Conservation (phyloP, 148 eudicot species). For the Vaccinium myrtillus region DNA sequence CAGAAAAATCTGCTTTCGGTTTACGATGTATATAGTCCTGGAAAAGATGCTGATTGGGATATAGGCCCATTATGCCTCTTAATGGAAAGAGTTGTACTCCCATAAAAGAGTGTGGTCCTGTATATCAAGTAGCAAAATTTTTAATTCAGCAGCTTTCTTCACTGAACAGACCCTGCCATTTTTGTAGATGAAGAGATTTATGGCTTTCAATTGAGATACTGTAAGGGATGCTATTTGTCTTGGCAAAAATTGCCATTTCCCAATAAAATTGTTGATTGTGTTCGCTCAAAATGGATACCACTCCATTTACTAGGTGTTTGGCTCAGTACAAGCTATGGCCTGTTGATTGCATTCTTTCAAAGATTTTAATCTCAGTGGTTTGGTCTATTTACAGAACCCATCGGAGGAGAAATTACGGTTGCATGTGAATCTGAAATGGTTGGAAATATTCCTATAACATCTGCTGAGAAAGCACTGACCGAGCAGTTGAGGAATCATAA, state of each 20-base stretch:
- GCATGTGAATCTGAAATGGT: slow-evolving; percentile 54
- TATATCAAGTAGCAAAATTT: slow-evolving; percentile 4
- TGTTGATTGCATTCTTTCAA: neutral
- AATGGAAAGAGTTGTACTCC: neutral
- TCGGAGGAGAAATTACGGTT: slow-evolving; percentile 82
- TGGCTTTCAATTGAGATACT: neutral
- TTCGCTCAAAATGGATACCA: neutral
- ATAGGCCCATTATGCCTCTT: neutral
- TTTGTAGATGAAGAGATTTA: neutral
- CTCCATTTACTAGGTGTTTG: neutral
- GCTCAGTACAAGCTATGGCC: neutral
- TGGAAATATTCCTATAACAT: slow-evolving; percentile 52
- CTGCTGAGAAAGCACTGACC: slow-evolving; percentile 67
- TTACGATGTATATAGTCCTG: neutral
- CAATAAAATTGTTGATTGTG: neutral
- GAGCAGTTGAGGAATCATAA: slow-evolving; percentile 70
- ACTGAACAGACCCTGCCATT: neutral
- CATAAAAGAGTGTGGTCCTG: neutral
- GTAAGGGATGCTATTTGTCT: neutral
- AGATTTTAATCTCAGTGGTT: neutral
- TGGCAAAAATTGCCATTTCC: neutral
- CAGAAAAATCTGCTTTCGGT: neutral
- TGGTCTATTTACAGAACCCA: slow-evolving; percentile 60
- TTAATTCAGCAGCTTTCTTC: neutral
- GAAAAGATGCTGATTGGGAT: neutral